phyloP scores from a whole-genome alignment of 768 basidiomycete genomes.

The Pisolithus sp. region DNA sequence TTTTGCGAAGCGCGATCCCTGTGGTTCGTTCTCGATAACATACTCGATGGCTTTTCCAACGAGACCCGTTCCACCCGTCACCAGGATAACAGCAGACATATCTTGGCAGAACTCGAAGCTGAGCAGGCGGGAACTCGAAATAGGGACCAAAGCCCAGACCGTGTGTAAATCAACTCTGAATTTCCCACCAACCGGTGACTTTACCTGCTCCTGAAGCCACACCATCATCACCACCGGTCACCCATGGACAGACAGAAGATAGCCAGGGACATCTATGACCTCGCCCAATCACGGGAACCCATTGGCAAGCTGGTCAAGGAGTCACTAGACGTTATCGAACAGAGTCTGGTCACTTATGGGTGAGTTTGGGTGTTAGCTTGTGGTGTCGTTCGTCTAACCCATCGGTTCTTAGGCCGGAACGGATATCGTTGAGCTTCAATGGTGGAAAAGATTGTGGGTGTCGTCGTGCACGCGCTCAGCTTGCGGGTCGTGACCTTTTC shows the following conservation, averaged over 20 bases:
- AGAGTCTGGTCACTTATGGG: slow-evolving; percentile 74
- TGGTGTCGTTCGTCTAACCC: slow-evolving; percentile 2
- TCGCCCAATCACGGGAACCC: slow-evolving; percentile 50
- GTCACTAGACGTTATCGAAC: slow-evolving; percentile 77
- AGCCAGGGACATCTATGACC: slow-evolving; percentile 52
- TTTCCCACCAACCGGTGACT: not conserved
- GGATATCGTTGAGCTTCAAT: slow-evolving; percentile 89
- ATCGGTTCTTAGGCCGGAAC: slow-evolving; percentile 44
- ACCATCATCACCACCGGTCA: slow-evolving; percentile 1
- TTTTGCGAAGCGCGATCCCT: slow-evolving; percentile 75
- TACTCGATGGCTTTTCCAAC: slow-evolving; percentile 82
- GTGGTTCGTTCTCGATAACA: slow-evolving; percentile 71
- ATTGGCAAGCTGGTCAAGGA: slow-evolving; percentile 62
- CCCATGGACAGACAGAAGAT: slow-evolving; percentile 47
- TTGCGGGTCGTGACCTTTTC: slow-evolving; percentile 3
- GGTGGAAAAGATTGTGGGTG: slow-evolving; percentile 95
- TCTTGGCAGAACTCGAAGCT: too few relatives aligned
- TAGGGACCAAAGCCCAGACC: too few relatives aligned
- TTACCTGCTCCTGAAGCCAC: not conserved
- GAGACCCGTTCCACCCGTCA: slow-evolving; percentile 82
- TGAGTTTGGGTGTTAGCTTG: slow-evolving; percentile 36
- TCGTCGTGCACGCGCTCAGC: not conserved
- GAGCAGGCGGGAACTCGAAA: too few relatives aligned
- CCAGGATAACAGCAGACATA: slow-evolving; percentile 52
- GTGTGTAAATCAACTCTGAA: not conserved